phyloP scores from a whole-genome alignment of 192 early-diverging fungal genomes.

The Coemansia sp. region DNA sequence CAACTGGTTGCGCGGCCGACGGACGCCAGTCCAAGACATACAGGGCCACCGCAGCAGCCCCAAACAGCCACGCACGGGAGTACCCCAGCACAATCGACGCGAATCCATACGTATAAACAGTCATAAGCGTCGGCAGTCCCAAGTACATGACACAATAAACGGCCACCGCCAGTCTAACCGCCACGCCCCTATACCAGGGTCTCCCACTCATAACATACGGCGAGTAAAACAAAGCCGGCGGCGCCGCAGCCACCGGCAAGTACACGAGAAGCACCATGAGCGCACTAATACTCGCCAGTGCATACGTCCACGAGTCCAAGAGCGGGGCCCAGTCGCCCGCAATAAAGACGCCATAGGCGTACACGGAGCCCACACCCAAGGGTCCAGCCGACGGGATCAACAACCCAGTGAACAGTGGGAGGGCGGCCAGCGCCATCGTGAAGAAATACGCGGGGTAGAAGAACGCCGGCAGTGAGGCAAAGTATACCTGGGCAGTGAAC shows the following conservation, averaged over 20 bases:
- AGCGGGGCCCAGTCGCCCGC: constrained; percentile 49
- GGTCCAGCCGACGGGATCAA: constrained; percentile 62
- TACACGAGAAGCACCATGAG: constrained; percentile 46
- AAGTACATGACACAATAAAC: constrained; percentile 30
- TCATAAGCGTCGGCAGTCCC: constrained; percentile 29
- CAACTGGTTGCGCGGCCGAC: neutral
- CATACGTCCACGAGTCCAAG: constrained; percentile 52
- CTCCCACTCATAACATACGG: neutral
- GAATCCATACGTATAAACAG: constrained; percentile 48
- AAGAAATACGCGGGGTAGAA: constrained; percentile 62
- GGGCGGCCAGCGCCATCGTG: constrained; percentile 50
- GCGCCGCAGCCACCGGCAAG: constrained; percentile 38
- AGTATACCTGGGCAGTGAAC: constrained; percentile 48
- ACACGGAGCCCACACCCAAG: constrained; percentile 55
- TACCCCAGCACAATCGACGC: constrained; percentile 30
- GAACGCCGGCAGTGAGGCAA: constrained; percentile 40
- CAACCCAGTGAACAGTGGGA: constrained; percentile 71
- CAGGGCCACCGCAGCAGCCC: constrained; percentile 26
- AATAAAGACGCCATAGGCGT: constrained; percentile 60
- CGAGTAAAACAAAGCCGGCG: constrained; percentile 40
- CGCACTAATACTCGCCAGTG: constrained; percentile 34
- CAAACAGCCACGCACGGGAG: constrained; percentile 43
- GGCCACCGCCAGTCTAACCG: constrained; percentile 22
- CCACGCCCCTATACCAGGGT: constrained; percentile 32
- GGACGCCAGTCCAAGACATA: constrained; percentile 45